Evolutionary conservation across 202 grass and related monocot genomes (phyloP).

Genomic region (Digitaria exilis): DNA sequence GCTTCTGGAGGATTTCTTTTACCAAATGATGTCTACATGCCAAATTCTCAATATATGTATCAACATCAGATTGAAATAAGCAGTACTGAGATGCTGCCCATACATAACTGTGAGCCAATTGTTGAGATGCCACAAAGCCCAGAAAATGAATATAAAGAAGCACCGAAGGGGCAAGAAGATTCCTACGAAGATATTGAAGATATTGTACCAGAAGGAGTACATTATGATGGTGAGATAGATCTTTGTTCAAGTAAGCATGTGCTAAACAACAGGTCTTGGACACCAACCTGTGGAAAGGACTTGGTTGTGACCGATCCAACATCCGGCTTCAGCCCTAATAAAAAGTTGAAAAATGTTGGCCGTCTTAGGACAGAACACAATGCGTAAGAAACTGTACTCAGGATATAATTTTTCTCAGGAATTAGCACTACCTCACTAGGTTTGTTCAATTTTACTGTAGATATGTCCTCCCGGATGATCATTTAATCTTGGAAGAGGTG

Average conservation of each 20-base stretch:
- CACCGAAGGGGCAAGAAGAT: constrained; percentile 29
- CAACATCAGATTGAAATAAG: constrained; percentile 34
- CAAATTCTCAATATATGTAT: constrained; percentile 27
- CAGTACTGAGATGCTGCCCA: constrained; percentile 26
- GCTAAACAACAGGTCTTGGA: constrained; percentile 37
- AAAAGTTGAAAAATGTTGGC: constrained; percentile 41
- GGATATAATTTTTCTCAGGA: constrained; percentile 34
- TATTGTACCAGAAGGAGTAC: constrained; percentile 27
- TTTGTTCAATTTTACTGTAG: constrained; percentile 53
- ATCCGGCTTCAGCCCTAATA: background rate
- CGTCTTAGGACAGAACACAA: constrained; percentile 56
- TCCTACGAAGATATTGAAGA: constrained; percentile 50
- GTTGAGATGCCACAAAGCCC: constrained; percentile 58
- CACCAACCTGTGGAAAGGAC: constrained; percentile 47
- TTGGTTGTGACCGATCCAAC: constrained; percentile 30
- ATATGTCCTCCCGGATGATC: constrained; percentile 74
- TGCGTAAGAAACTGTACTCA: constrained; percentile 42
- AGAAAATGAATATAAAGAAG: constrained; percentile 39
- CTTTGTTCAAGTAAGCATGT: constrained; percentile 45
- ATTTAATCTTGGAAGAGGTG: constrained; percentile 68
- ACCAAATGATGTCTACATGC: constrained; percentile 12
- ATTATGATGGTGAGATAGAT: constrained; percentile 46
- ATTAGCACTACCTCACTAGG: constrained; percentile 24
- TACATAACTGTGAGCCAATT: constrained; percentile 45
- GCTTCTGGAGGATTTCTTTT: constrained; percentile 30